These are phyloP conservation scores for Discostella pseudostelligera DNA, from an alignment of 108 stramenopile species.

Conservation along the genomic window DNA sequence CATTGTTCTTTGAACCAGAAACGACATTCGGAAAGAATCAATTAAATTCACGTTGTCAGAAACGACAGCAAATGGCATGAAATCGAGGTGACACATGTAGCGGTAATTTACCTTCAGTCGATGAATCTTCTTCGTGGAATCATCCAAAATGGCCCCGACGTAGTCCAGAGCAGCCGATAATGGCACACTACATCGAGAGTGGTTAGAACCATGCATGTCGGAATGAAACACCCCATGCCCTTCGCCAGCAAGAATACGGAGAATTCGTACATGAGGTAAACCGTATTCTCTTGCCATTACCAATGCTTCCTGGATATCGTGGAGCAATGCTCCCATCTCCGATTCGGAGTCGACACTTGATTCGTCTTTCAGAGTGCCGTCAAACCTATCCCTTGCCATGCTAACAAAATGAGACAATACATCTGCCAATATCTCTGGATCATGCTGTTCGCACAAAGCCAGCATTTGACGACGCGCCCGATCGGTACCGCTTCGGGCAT, in stretches of 20 bases:
- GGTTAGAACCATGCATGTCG: conserved; percentile 6
- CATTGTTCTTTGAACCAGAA: conserved; percentile 25
- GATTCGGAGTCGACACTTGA: conserved; percentile 50
- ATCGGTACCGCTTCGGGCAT: conserved; percentile 72
- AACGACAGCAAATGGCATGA: background rate
- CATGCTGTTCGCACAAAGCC: conserved; percentile 74
- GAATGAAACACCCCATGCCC: conserved; percentile 69
- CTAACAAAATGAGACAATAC: conserved; percentile 81
- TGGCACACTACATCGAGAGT: conserved; percentile 50
- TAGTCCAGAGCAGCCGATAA: conserved; percentile 83
- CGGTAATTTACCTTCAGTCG: conserved; percentile 60
- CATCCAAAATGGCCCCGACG: conserved; percentile 75
- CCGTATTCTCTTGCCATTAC: conserved; percentile 62
- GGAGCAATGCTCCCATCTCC: conserved; percentile 64
- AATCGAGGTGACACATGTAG: background rate
- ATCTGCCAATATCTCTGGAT: conserved; percentile 79
- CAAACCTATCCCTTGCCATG: conserved; percentile 55
- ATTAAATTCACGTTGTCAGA: too few species aligned
- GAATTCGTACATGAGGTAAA: conserved; percentile 75
- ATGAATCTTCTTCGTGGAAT: conserved; percentile 62
- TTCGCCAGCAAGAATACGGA: conserved; percentile 82
- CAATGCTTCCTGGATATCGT: conserved; percentile 81
- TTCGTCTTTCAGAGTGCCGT: conserved; percentile 32
- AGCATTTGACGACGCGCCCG: conserved; percentile 79
- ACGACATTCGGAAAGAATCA: background rate